A percentile compares a stretch with the other conserved stretches of the same genome.
Conservation (phyloP, 768 basidiomycete genomes). For the Russula virescens region DNA sequence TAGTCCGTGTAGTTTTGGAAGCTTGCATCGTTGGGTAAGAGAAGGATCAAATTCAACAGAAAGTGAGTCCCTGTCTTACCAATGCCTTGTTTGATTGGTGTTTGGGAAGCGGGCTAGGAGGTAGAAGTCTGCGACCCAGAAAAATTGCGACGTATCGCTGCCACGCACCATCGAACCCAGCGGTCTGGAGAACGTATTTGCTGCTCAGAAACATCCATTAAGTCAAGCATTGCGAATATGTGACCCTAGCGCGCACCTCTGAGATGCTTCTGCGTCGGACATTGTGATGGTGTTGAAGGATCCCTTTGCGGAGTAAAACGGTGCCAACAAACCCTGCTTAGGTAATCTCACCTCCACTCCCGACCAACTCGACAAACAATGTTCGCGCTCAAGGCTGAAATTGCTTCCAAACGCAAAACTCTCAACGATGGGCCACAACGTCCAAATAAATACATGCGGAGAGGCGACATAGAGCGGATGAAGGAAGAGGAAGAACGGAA, state of each 20-base stretch:
- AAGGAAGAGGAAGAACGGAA: slow-evolving; percentile 24
- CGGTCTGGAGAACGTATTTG: slow-evolving; percentile 89
- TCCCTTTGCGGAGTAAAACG: slow-evolving; percentile 29
- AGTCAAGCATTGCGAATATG: slow-evolving; percentile 10
- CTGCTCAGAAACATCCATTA: slow-evolving; percentile 36
- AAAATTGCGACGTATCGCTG: slow-evolving; percentile 3
- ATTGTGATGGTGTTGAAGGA: slow-evolving; percentile 38
- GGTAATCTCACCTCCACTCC: slow-evolving; percentile 1
- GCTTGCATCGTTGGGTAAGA: slow-evolving; percentile 35
- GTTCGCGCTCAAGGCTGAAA: slow-evolving; percentile 88
- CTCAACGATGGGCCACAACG: slow-evolving; percentile 48
- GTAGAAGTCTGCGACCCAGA: slow-evolving; percentile 13
- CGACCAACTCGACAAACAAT: slow-evolving; percentile 37
- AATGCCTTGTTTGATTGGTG: slow-evolving; percentile 94
- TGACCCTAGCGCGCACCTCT: slow-evolving; percentile 40
- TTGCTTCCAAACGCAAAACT: slow-evolving; percentile 81
- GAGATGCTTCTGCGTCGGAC: slow-evolving; percentile 49
- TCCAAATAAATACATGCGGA: slow-evolving; percentile 82
- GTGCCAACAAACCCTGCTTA: slow-evolving; percentile 17
- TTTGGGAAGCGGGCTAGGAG: slow-evolving; percentile 78
- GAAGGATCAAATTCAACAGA: background rate
- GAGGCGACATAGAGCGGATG: slow-evolving; percentile 64
- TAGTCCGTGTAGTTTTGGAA: slow-evolving; percentile 98
- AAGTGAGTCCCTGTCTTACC: slow-evolving; percentile 45
- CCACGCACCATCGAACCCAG: slow-evolving; percentile 80